These are phyloP conservation scores for Funneliformis geosporum DNA, from an alignment of 192 early-diverging fungal species.

Conservation along the genomic window DNA sequence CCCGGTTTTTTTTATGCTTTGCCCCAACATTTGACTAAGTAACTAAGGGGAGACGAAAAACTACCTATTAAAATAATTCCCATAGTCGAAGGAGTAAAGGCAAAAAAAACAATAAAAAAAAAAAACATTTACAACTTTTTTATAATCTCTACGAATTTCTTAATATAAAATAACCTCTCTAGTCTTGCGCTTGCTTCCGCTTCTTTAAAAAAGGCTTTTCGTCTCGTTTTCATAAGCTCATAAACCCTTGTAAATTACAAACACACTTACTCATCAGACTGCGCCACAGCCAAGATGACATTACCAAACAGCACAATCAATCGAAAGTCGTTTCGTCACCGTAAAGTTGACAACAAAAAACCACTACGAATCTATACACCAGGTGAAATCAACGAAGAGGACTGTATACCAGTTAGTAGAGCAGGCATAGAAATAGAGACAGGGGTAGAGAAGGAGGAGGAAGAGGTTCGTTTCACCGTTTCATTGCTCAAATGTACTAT, in stretches of 20 bases:
- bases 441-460: constrained; percentile 98
- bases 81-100: background rate
- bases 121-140: background rate
- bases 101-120: background rate
- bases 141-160: background rate
- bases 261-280: constrained; percentile 16
- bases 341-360: constrained; percentile 90
- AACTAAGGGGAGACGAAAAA: background rate
- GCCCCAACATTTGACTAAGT: constrained; percentile 2
- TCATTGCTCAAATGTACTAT: background rate
- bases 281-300: constrained; percentile 26
- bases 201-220: background rate
- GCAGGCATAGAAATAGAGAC: constrained; percentile 76
- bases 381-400: constrained; percentile 81
- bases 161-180: background rate
- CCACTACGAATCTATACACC: constrained; percentile 78
- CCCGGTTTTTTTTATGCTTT: constrained; percentile 19
- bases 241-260: constrained; percentile 9
- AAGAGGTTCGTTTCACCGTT: constrained; percentile 59
- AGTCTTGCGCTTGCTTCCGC: background rate
- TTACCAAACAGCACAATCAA: background rate
- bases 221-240: background rate
- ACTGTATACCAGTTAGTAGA: constrained; percentile 61
- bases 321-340: constrained; percentile 61
- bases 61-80: constrained; percentile 14